Evolutionary conservation across 1,139 yeast genomes (phyloP).

Genomic region (Nadsonia starkeyi-henricii): DNA sequence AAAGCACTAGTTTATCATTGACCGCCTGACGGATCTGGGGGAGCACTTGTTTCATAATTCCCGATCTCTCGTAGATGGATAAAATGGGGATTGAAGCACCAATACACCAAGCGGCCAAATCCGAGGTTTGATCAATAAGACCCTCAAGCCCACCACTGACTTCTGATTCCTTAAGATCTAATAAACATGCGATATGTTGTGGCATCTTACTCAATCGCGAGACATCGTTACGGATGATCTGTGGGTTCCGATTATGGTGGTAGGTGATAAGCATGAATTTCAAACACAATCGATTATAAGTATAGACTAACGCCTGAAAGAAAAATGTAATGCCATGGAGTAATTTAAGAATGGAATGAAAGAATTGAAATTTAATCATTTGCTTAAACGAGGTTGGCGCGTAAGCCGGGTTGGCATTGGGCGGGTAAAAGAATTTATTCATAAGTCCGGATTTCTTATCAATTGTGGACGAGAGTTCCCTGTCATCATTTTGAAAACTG

Average conservation of each 20-base stretch:
- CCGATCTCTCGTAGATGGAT: slow-evolving; percentile 69
- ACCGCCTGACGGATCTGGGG: slow-evolving; percentile 48
- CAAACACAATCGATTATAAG: slow-evolving; percentile 40
- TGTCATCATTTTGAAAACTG: neutral
- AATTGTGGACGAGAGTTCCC: too few species aligned
- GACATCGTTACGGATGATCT: slow-evolving; percentile 74
- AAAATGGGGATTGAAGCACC: slow-evolving; percentile 68
- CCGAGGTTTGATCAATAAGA: slow-evolving; percentile 60
- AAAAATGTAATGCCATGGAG: slow-evolving; percentile 12
- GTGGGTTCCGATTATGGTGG: slow-evolving; percentile 76
- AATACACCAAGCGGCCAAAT: slow-evolving; percentile 72
- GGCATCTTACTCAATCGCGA: slow-evolving; percentile 63
- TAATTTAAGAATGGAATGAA: slow-evolving; percentile 11
- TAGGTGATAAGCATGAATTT: slow-evolving; percentile 51
- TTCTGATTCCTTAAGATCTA: slow-evolving; percentile 61
- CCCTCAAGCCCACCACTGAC: slow-evolving; percentile 90
- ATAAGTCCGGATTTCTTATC: neutral
- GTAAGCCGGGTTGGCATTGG: neutral
- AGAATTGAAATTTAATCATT: slow-evolving; percentile 7
- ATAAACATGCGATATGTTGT: slow-evolving; percentile 53
- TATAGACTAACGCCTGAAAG: slow-evolving; percentile 8
- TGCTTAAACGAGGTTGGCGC: neutral
- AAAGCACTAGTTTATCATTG: slow-evolving; percentile 45
- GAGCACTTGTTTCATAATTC: slow-evolving; percentile 37
- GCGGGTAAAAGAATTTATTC: neutral